phyloP scores from a whole-genome alignment of 2,329 filamentous ascomycete species.

The Sporothrix brunneoviolacea region DNA sequence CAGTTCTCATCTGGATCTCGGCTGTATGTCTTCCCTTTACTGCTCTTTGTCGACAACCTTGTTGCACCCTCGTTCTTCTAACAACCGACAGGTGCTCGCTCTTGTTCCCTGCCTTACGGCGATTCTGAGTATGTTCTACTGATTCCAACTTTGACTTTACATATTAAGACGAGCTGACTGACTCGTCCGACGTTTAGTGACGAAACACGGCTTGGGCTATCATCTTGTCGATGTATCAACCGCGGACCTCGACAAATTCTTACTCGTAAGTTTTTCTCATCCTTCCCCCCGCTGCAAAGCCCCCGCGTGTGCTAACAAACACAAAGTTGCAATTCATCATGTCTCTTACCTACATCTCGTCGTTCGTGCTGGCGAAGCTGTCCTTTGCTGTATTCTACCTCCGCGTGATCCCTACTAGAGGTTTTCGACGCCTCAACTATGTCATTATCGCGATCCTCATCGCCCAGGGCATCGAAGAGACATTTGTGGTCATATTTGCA shows the following conservation, averaged over 20 bases:
- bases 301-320: too few species aligned
- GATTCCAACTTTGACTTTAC: too few species aligned
- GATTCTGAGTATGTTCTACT: constrained; percentile 5
- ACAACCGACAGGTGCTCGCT: neutral
- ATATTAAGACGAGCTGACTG: too few species aligned
- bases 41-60: neutral
- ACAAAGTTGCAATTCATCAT: constrained; percentile 5
- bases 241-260: neutral
- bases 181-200: neutral
- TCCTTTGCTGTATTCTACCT: constrained; percentile 11
- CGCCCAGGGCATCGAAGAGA: constrained; percentile 11
- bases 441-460: constrained; percentile 3
- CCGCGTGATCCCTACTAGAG: constrained; percentile 2
- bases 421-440: constrained; percentile 8
- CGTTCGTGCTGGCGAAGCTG: constrained; percentile 8
- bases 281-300: too few species aligned
- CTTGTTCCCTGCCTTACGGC: neutral
- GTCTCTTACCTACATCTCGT: constrained; percentile 6
- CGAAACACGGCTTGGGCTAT: constrained; percentile 1
- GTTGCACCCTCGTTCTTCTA: too few species aligned
- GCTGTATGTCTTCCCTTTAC: neutral
- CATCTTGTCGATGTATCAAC: neutral
- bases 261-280: neutral
- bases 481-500: constrained; percentile 7
- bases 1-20: neutral